These are phyloP conservation scores for Acanthamoeba culbertsoni DNA, from an alignment of 208 protist genomes.

Conservation along the genomic window DNA sequence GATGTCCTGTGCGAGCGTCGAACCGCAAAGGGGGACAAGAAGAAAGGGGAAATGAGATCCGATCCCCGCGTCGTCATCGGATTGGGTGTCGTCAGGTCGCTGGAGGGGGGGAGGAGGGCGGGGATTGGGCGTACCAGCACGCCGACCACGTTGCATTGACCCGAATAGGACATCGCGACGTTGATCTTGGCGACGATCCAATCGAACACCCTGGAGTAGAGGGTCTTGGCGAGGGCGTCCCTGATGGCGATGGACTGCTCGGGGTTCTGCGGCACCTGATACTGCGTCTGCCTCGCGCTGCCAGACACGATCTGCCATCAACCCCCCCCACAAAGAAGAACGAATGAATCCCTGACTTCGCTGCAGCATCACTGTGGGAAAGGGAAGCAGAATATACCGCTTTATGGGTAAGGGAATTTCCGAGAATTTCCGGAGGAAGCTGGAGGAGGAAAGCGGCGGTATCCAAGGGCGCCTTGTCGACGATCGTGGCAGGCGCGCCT, in stretches of 20 bases:
- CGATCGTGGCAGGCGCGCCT: slow-evolving; percentile 66
- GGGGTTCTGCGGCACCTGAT: slow-evolving; percentile 48
- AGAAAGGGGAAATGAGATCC: too few relatives aligned
- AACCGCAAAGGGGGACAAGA: too few relatives aligned
- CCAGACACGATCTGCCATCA: background rate
- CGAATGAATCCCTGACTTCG: background rate
- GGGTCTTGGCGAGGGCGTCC: slow-evolving; percentile 70
- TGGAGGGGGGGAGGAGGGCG: too few relatives aligned
- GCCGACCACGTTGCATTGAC: slow-evolving; percentile 82
- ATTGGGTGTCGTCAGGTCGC: too few relatives aligned
- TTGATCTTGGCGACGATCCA: slow-evolving; percentile 86
- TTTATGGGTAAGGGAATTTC: slow-evolving; percentile 39
- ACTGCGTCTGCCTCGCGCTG: slow-evolving; percentile 32
- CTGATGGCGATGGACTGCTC: slow-evolving; percentile 31
- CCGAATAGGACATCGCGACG: slow-evolving; percentile 39
- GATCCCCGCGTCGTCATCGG: too few relatives aligned
- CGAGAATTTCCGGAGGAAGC: slow-evolving; percentile 40
- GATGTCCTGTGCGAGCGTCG: too few relatives aligned
- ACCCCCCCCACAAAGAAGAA: too few relatives aligned
- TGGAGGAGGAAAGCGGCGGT: slow-evolving; percentile 66
- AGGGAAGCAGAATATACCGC: background rate
- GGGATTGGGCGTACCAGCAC: too few relatives aligned
- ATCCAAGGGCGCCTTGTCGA: slow-evolving; percentile 60
- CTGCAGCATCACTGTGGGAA: background rate
- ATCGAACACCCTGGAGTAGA: slow-evolving; percentile 79